Conservation (phyloP, 805 yeast species). For the Yarrowia hollandica region DNA sequence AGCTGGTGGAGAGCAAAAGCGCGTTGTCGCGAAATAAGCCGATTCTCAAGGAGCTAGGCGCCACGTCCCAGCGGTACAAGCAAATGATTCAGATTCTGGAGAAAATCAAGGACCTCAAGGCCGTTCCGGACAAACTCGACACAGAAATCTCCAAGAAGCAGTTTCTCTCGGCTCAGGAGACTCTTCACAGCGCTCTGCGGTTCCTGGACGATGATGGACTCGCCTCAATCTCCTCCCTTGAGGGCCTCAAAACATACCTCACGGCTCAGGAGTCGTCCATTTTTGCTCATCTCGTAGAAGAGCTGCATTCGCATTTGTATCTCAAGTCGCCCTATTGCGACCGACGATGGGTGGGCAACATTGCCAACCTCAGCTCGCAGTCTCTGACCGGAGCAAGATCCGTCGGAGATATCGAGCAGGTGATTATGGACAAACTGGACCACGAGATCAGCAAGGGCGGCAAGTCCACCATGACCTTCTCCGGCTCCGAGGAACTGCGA, state of each 20-base stretch:
- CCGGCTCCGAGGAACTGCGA: conserved; percentile 36
- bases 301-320: conserved; percentile 68
- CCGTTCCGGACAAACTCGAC: conserved; percentile 65
- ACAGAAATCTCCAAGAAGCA: conserved; percentile 65
- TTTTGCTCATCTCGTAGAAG: conserved; percentile 74
- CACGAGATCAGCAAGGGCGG: conserved; percentile 27
- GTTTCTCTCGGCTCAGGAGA: conserved; percentile 62
- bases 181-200: conserved; percentile 49
- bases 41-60: conserved; percentile 62
- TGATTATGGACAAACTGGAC: conserved; percentile 37
- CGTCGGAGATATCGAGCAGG: conserved; percentile 33
- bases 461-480: conserved; percentile 33
- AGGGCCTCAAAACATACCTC: conserved; percentile 40
- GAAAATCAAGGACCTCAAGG: conserved; percentile 60
- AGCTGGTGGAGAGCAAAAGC: conserved; percentile 51
- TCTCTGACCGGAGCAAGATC: conserved; percentile 31
- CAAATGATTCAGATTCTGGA: conserved; percentile 71
- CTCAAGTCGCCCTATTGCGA: conserved; percentile 48
- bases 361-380: conserved; percentile 29
- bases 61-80: conserved; percentile 58
- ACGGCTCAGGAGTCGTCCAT: conserved; percentile 48
- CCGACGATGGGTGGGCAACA: conserved; percentile 38
- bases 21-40: conserved; percentile 58
- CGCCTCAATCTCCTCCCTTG: conserved; percentile 39
- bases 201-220: conserved; percentile 40